Base-by-base conservation (phyloP, 2,329 filamentous ascomycete genomes). In the Colletotrichum abscissum region DNA sequence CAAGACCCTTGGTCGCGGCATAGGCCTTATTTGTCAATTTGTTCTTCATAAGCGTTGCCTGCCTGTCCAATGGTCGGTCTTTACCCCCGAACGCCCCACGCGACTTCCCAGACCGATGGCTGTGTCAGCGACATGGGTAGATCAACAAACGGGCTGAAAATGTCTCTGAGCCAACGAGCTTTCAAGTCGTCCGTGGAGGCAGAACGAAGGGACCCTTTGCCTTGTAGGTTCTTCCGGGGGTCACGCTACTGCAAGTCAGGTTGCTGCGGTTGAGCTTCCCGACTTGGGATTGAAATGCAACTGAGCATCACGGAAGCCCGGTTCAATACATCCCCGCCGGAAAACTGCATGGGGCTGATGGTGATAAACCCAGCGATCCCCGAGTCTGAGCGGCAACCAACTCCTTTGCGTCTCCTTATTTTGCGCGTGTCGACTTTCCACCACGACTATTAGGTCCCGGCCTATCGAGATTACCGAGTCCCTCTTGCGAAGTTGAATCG, bases 301-400 rank as follows among this genome's bases (percentile, higher is more conserved):
- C 35, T 62, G 24, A 26, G n/a, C 35, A 5, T 57, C 66, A 58
- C 55, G 54, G 42, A 58, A 22, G 16, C 19, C 46, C 46, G 49
- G 46, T 65, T 19, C 59, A 22, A n/a, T 49, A 35, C 24, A 52
- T 59, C 66, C 70, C 54, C 55, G 59, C 54, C 55, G 55, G 49
- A n/a, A 30, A 16, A 46, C 54, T 73, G 19, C 33, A 35, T 57
- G 63, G 52, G 55, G 24, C 33, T 24, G 16, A 35, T 35, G 8
- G 19, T 65, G 71, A 73, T 73, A 73, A 70, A 62, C 54, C 60
- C 67, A 60, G 67, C 28, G 54, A 14, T 38, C 46, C 67, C 67
- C 60, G 26, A 42, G 60, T 14, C 8, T 8, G 46, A 12, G 19
- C 55, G 26, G 33, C 28, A 19, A 16, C 22, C 19, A 57, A 8